These are phyloP conservation scores for Orychophragmus violaceus DNA, from an alignment of 345 rosid species.

Conservation along the genomic window DNA sequence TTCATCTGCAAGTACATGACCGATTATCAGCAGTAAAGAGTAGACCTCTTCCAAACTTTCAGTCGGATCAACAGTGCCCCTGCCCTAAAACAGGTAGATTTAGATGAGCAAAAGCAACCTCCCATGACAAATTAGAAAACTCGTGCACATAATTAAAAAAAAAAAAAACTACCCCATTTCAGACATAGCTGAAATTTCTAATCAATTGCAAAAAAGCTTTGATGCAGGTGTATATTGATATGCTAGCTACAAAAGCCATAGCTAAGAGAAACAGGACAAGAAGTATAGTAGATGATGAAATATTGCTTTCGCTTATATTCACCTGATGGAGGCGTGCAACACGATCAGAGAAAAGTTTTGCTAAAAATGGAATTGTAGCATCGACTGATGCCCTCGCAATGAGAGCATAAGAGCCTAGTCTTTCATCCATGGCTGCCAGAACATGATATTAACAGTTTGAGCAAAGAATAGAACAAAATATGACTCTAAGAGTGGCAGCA, in stretches of 20 bases:
- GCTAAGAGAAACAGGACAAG: background rate
- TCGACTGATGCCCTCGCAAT: conserved; percentile 89
- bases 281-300: background rate
- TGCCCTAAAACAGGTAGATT: conserved; percentile 52
- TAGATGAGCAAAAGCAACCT: conserved; percentile 17
- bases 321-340: conserved; percentile 85
- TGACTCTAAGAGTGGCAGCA: conserved; percentile 17
- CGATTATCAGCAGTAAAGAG: conserved; percentile 73
- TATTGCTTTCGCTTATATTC: background rate
- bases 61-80: conserved; percentile 71
- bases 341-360: conserved; percentile 60
- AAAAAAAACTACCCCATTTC: background rate
- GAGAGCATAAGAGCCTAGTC: conserved; percentile 91
- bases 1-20: conserved; percentile 98
- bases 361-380: conserved; percentile 71
- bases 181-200: conserved; percentile 6
- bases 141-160: background rate
- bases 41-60: conserved; percentile 88
- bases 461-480: conserved; percentile 7
- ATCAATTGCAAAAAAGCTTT: background rate
- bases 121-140: conserved; percentile 9
- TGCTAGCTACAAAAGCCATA: conserved; percentile 7
- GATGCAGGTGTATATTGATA: background rate
- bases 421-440: conserved; percentile 91
- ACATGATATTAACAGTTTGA: conserved; percentile 22